Evolutionary conservation across 108 stramenopile species (phyloP).

Genomic region (Skeletonema menzelii): DNA sequence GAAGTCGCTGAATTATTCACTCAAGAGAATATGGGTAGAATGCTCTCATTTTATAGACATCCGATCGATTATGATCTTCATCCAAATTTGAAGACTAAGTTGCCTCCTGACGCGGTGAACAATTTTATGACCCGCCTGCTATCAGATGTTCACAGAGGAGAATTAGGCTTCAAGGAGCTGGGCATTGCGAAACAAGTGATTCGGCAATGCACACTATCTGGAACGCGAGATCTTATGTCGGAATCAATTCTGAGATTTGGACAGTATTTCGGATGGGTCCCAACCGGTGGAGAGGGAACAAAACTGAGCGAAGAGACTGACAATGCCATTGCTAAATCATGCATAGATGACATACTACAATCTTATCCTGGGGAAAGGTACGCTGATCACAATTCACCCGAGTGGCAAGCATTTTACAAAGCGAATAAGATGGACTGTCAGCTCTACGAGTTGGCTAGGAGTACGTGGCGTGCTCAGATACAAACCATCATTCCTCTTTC

Average conservation of each 20-base stretch:
- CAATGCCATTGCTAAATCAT: slow-evolving; percentile 24
- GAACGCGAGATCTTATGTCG: slow-evolving; percentile 40
- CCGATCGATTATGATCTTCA: slow-evolving; percentile 59
- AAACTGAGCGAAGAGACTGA: slow-evolving; percentile 32
- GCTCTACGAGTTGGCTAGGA: slow-evolving; percentile 50
- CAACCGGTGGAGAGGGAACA: slow-evolving; percentile 28
- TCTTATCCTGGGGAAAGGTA: slow-evolving; percentile 36
- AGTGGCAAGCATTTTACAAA: slow-evolving; percentile 52
- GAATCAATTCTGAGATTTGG: slow-evolving; percentile 41
- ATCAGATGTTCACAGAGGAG: slow-evolving; percentile 28
- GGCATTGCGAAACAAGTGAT: slow-evolving; percentile 58
- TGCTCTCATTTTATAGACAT: slow-evolving; percentile 51
- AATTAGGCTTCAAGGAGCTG: slow-evolving; percentile 49
- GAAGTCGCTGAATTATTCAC: slow-evolving; percentile 48
- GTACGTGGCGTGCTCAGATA: slow-evolving; percentile 58
- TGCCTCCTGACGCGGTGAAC: slow-evolving; percentile 29
- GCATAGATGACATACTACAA: slow-evolving; percentile 33
- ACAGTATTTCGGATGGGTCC: slow-evolving; percentile 52
- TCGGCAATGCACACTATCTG: slow-evolving; percentile 36
- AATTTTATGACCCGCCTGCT: slow-evolving; percentile 48
- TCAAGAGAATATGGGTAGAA: slow-evolving; percentile 48
- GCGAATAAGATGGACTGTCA: slow-evolving; percentile 47
- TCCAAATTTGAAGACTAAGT: slow-evolving; percentile 23
- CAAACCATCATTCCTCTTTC: slow-evolving; percentile 53
- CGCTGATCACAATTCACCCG: slow-evolving; percentile 42